phyloP scores from a whole-genome alignment of 345 rosid species.

The Citrus hindsii region DNA sequence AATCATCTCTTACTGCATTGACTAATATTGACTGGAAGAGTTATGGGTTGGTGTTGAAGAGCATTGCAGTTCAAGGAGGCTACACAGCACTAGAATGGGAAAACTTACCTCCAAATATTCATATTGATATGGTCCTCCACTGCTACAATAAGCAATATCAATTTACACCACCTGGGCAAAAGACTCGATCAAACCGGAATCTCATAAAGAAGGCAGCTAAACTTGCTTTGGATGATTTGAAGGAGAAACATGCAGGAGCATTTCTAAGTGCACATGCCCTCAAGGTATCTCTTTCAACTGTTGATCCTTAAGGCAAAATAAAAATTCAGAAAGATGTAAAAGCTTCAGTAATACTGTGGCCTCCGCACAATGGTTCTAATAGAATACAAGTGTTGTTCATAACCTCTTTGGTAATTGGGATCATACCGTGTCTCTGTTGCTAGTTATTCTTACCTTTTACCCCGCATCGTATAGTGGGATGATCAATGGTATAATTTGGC shows the following conservation, averaged over 20 bases:
- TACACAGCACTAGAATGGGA: slow-evolving; percentile 59
- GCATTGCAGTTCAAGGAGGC: slow-evolving; percentile 44
- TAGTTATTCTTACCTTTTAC: background rate
- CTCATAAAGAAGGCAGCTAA: slow-evolving; percentile 61
- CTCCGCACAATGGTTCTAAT: background rate
- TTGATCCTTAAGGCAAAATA: background rate
- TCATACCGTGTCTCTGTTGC: background rate
- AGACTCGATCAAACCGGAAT: slow-evolving; percentile 34
- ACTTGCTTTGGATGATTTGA: slow-evolving; percentile 74
- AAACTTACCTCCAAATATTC: slow-evolving; percentile 50
- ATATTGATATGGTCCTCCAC: slow-evolving; percentile 60
- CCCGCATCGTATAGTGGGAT: no score
- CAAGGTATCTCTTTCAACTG: slow-evolving; percentile 44
- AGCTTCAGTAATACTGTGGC: background rate
- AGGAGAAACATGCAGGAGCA: slow-evolving; percentile 63
- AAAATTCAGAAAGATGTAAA: background rate
- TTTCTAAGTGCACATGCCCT: slow-evolving; percentile 71
- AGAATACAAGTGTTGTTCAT: background rate
- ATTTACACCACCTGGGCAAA: slow-evolving; percentile 35
- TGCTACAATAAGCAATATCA: slow-evolving; percentile 64
- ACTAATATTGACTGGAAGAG: slow-evolving; percentile 75
- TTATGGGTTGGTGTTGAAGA: slow-evolving; percentile 63
- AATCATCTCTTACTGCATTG: slow-evolving; percentile 50
- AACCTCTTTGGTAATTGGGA: background rate
- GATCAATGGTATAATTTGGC: background rate